Base-by-base conservation (phyloP, 1,284 basidiomycete species). In the Vanrija sp. region DNA sequence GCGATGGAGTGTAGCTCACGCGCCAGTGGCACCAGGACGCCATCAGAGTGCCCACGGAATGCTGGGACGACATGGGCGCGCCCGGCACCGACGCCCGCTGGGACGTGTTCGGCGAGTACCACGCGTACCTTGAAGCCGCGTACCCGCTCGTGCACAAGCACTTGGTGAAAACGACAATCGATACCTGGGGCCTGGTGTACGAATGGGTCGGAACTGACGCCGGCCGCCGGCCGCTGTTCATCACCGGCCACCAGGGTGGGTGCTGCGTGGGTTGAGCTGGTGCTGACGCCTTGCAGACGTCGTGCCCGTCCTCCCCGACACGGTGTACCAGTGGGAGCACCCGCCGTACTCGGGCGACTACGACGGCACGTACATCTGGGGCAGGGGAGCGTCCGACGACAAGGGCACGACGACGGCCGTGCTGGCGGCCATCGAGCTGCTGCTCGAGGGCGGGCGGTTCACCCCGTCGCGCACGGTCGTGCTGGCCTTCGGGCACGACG, bases 131-230 rank as follows among this genome's bases (percentile, higher is more conserved):
- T 7, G 51, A 54, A 21, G 34, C 38, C 18, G 19, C 55, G 8
- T 57, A 57, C 38, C 55, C 55, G 10, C 42, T 57, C 3, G 58
- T 69, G 1, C 82, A 86, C 60, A 65, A 79, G 8, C 74, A 71
- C 6, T 76, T 85, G 5, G 69, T 80, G 38, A 81, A 80, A 1
- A 81, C 82, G 73, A 71, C 8, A 60, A 80, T 88, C 59, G 85
- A 86, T 65, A 81, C 82, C 0, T 83, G 83, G 57, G 86, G 84
- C 0, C 68, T 88, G 75, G 46, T 34, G 18, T 48, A 34, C 29
- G 46, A 48, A 29, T 48, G 46, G 46, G 18, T 34, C 26, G 46
- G 46, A 10, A 29, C 14, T 14, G 46, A 48, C 29, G 46, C 25
- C 1, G n/a, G 26, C 3, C 9, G 12, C 8, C 14, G 19, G 46